These are phyloP conservation scores for Sungouiozyma intestinalis DNA, from an alignment of 805 yeast genomes.

Conservation along the genomic window DNA sequence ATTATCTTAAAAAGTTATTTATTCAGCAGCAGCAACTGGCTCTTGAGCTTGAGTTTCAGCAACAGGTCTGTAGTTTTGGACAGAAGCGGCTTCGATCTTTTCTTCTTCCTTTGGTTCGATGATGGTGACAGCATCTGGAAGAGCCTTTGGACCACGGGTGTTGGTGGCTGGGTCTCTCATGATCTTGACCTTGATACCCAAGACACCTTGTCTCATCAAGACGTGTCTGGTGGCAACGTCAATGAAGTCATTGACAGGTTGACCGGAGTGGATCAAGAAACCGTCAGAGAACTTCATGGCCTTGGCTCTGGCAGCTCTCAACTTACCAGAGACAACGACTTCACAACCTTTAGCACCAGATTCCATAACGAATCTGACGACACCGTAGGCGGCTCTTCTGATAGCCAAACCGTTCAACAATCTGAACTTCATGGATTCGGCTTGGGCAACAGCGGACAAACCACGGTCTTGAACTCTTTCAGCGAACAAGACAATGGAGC, in stretches of 20 bases:
- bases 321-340: slow-evolving; percentile 98
- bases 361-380: slow-evolving; percentile 98
- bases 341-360: slow-evolving; percentile 99
- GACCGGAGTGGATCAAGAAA: slow-evolving; percentile 99
- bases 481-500: slow-evolving; percentile 88
- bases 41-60: slow-evolving; percentile 12
- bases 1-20: slow-evolving; percentile 1
- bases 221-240: slow-evolving; percentile 99
- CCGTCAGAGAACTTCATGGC: slow-evolving; percentile 99
- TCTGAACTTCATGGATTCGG: slow-evolving; percentile 97
- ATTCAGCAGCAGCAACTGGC: slow-evolving; percentile 10
- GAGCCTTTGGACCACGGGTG: slow-evolving; percentile 77
- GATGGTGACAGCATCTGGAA: slow-evolving; percentile 92
- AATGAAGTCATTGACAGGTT: slow-evolving; percentile 97
- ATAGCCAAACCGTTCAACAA: slow-evolving; percentile 97
- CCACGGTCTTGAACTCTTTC: slow-evolving; percentile 99
- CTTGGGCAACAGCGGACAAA: slow-evolving; percentile 98
- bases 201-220: slow-evolving; percentile 98
- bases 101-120: slow-evolving; percentile 93
- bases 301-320: slow-evolving; percentile 99
- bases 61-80: slow-evolving; percentile 55
- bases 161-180: slow-evolving; percentile 95
- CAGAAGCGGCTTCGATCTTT: slow-evolving; percentile 67
- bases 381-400: slow-evolving; percentile 99
- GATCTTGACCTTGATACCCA: slow-evolving; percentile 98